Evolutionary conservation across 192 early-diverging fungal genomes (phyloP), one percentile per base, ranked within the genome.

Genomic region (Umbelopsis vinacea): DNA sequence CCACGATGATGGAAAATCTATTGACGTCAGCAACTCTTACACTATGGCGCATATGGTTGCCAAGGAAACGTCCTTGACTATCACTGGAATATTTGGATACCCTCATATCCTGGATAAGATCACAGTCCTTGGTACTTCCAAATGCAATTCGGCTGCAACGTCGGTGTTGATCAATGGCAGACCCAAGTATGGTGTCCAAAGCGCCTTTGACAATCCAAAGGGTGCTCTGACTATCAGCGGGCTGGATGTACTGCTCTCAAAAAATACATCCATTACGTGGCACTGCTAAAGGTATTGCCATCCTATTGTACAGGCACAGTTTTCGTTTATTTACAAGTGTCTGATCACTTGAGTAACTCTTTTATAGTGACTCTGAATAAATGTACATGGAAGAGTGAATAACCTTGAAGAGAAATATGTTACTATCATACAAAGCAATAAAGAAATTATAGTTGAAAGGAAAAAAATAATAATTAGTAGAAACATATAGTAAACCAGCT

Each of bases 1-100:
- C 68, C 52, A 88, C 6, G 90, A 91, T 57, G 89, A 92, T 57
- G 91, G 90, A 9, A 74, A 83, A 22, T 83, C 81, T 23, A 37
- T 87, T 6, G 52, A 79, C 38, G 52, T 68, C 15, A 43, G 68
- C 14, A 7, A 23, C 52, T 60, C 75, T 4, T 72, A 70, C 52
- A 45, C 50, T 22, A 55, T 72, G n/a, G 57, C 33, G 8, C 17
- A 68, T 7, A 72, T 72, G 35, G 47, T 37, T 11, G 67, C 46
- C 52, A 63, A 67, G 6, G 43, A 67, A 7, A 60, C 38, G 6
- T 50, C 67, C 17, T 46, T 76, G 5, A 52, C 50, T 46, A 70
- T 66, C 33, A 57, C 70, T 21, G 75, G 75, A 9, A 72, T 38
- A 24, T 76, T 76, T 72, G 70, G 66, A n/a, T 76, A 76, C 29